Percentiles rank a stretch among this genome's conserved stretches.
Conservation (phyloP, 768 basidiomycete species). For the Trametes villosa region DNA sequence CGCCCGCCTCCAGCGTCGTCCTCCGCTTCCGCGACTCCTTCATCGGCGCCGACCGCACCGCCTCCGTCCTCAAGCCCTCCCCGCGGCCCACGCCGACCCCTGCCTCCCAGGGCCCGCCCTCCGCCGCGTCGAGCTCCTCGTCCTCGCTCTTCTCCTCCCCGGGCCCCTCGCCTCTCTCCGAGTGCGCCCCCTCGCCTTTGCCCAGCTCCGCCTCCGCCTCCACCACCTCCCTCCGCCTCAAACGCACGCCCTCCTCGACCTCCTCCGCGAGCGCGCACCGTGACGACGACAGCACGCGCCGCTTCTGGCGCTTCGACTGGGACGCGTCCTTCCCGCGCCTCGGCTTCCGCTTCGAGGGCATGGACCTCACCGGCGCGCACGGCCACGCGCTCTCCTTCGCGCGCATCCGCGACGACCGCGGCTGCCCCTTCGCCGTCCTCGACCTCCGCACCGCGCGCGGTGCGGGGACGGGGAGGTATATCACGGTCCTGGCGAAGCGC, state of each 20-base stretch:
- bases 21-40: conserved; percentile 14
- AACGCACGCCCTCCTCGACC: background rate
- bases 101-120: background rate
- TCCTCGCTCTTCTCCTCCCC: background rate
- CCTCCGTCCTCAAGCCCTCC: conserved; percentile 13
- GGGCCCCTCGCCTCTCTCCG: background rate
- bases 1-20: conserved; percentile 7
- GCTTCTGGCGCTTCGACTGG: conserved; percentile 24
- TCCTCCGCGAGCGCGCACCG: background rate
- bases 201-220: background rate
- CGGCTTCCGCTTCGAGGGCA: conserved; percentile 23
- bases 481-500: conserved; percentile 18
- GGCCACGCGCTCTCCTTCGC: conserved; percentile 21
- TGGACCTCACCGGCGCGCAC: conserved; percentile 15
- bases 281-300: background rate
- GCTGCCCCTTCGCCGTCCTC: conserved; percentile 19
- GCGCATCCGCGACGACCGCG: conserved; percentile 15
- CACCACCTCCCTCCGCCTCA: background rate
- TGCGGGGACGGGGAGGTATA: background rate
- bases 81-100: conserved; percentile 3
- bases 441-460: conserved; percentile 13
- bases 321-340: conserved; percentile 18
- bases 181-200: background rate
- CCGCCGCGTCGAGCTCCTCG: background rate
- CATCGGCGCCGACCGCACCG: conserved; percentile 18